Percentiles rank a stretch among this genome's conserved stretches.
Evolutionary conservation across 306 rosid species (phyloP).

Genomic region (Vigna angularis): DNA sequence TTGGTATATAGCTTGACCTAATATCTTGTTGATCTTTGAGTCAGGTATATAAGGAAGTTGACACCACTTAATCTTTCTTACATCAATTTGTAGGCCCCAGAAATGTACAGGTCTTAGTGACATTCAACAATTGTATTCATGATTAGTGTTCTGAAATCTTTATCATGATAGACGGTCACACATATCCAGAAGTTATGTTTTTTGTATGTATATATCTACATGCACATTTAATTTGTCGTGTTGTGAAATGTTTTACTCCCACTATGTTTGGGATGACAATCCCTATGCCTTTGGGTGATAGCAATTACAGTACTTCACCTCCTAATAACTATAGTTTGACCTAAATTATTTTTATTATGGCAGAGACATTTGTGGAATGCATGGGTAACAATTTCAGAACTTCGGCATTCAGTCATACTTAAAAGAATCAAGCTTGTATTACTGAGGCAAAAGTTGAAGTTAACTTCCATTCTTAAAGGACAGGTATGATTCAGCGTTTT

Average conservation of each 20-base stretch:
- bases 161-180: slow-evolving; percentile 27
- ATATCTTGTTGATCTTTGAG: slow-evolving; percentile 7
- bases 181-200: slow-evolving; percentile 31
- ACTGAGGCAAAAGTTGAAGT: slow-evolving; percentile 92
- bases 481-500: slow-evolving; percentile 74
- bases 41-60: slow-evolving; percentile 34
- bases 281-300: slow-evolving; percentile 23
- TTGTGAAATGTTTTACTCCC: slow-evolving; percentile 8
- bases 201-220: slow-evolving; percentile 23
- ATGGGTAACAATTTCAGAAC: slow-evolving; percentile 96
- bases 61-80: not conserved
- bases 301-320: slow-evolving; percentile 32
- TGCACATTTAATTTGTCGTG: slow-evolving; percentile 3
- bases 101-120: slow-evolving; percentile 11
- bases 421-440: slow-evolving; percentile 93
- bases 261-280: slow-evolving; percentile 31
- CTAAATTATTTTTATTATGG: slow-evolving; percentile 48
- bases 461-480: slow-evolving; percentile 88
- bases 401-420: slow-evolving; percentile 94
- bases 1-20: slow-evolving; percentile 2
- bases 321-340: slow-evolving; percentile 34
- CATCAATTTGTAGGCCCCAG: slow-evolving; percentile 24
- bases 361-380: slow-evolving; percentile 98
- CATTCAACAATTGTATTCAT: slow-evolving; percentile 26
- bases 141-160: slow-evolving; percentile 33